Evolutionary conservation across 208 protist genomes (phyloP).

Genomic region (Porcisia deanei): DNA sequence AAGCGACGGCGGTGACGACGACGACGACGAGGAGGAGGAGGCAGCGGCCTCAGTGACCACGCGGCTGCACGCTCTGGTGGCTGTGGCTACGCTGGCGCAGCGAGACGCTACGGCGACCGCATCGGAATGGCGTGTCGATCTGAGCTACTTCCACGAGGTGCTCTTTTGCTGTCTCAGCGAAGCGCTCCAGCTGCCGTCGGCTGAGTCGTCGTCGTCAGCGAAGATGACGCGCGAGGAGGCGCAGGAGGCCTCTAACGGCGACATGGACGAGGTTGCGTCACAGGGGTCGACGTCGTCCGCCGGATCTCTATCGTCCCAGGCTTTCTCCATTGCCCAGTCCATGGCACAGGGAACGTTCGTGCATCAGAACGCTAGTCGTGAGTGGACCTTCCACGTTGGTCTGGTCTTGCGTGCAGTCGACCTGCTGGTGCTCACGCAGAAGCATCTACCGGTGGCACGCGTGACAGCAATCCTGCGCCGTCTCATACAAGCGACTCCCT

Average conservation of each 20-base stretch:
- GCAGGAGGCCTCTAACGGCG: slow-evolving; percentile 34
- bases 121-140: slow-evolving; percentile 89
- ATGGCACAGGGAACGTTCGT: slow-evolving; percentile 83
- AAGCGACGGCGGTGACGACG: slow-evolving; percentile 2
- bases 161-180: slow-evolving; percentile 85
- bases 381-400: slow-evolving; percentile 90
- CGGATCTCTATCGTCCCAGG: slow-evolving; percentile 88
- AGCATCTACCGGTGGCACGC: slow-evolving; percentile 82
- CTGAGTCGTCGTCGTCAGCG: slow-evolving; percentile 42
- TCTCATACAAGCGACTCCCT: slow-evolving; percentile 64
- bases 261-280: slow-evolving; percentile 73
- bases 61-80: slow-evolving; percentile 87
- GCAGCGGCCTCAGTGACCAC: slow-evolving; percentile 74
- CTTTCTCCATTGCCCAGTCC: slow-evolving; percentile 91
- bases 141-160: slow-evolving; percentile 93
- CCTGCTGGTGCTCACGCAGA: slow-evolving; percentile 89
- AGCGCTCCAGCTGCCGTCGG: slow-evolving; percentile 72
- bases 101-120: slow-evolving; percentile 79
- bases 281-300: slow-evolving; percentile 83
- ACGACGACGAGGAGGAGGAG: slow-evolving; percentile 42
- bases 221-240: slow-evolving; percentile 67
- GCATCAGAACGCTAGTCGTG: slow-evolving; percentile 78
- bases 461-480: slow-evolving; percentile 89
- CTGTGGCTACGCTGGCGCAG: slow-evolving; percentile 87
- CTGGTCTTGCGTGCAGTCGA: slow-evolving; percentile 89